These are phyloP conservation scores for Penstemon barbatus DNA, from an alignment of 257 asterid species.

Conservation along the genomic window DNA sequence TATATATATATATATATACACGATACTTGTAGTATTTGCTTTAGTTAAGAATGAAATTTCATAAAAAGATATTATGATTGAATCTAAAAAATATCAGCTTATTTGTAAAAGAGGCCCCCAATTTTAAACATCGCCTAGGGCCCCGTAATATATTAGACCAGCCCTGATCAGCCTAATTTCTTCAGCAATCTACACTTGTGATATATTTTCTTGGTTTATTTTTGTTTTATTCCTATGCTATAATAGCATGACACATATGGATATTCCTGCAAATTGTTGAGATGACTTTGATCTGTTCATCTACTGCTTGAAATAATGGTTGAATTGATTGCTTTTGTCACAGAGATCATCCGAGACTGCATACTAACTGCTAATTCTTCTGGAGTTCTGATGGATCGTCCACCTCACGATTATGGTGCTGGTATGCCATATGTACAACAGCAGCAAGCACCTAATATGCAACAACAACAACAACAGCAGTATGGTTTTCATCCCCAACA, in stretches of 20 bases:
- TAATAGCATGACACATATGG: not conserved
- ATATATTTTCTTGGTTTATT: not conserved
- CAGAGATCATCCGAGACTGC: conserved; percentile 17
- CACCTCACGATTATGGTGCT: conserved; percentile 76
- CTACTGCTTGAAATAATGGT: conserved; percentile 2
- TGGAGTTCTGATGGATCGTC: conserved; percentile 70
- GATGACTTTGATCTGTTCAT: conserved; percentile 7
- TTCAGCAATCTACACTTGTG: too few species aligned
- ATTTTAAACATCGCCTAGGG: too few species aligned
- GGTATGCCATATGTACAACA: conserved; percentile 80
- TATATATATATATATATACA: too few species aligned
- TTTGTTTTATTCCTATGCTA: conserved; percentile 8
- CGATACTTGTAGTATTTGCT: too few species aligned
- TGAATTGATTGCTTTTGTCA: conserved; percentile 3
- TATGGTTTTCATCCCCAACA: conserved; percentile 87
- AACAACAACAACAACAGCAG: conserved; percentile 69
- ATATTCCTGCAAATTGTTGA: not conserved
- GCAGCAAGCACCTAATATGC: conserved; percentile 57
- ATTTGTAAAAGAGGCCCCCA: too few species aligned
- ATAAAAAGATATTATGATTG: too few species aligned
- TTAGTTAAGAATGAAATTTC: too few species aligned
- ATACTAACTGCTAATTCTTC: conserved; percentile 9
- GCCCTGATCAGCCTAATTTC: too few species aligned
- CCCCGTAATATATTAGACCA: too few species aligned
- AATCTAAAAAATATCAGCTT: too few species aligned